Percentiles rank a stretch among this genome's conserved stretches.
These are phyloP conservation scores for Podaxis sp. DNA, from an alignment of 768 basidiomycete genomes.

Conservation along the genomic window DNA sequence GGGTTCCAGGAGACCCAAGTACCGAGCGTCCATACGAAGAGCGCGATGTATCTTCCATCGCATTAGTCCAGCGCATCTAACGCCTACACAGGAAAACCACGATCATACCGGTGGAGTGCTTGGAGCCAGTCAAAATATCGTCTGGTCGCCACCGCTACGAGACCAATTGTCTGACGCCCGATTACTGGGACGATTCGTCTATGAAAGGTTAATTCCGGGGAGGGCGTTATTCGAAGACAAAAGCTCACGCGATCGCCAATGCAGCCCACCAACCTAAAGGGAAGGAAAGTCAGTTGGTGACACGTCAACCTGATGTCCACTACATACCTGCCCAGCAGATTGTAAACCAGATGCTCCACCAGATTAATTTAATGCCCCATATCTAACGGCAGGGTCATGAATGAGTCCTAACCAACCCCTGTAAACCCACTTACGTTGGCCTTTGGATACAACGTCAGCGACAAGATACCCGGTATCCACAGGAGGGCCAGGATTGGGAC, in stretches of 20 bases:
- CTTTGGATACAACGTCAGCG: constrained; percentile 46
- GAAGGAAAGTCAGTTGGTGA: constrained; percentile 6
- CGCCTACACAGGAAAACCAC: neutral
- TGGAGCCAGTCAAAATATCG: constrained; percentile 81
- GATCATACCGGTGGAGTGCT: constrained; percentile 57
- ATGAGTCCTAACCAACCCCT: neutral
- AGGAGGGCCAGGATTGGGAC: constrained; percentile 65
- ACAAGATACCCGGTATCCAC: constrained; percentile 78
- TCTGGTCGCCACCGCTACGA: constrained; percentile 67
- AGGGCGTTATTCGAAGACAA: constrained; percentile 17
- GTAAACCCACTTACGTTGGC: constrained; percentile 42
- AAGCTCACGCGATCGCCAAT: constrained; percentile 60
- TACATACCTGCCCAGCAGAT: constrained; percentile 72
- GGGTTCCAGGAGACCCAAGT: constrained; percentile 77
- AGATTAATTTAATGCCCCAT: constrained; percentile 61
- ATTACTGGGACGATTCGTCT: constrained; percentile 52
- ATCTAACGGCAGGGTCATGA: constrained; percentile 33
- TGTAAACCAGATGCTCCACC: constrained; percentile 86
- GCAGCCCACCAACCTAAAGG: constrained; percentile 76
- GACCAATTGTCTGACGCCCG: constrained; percentile 64
- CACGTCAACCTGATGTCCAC: neutral
- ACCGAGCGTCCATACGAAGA: constrained; percentile 64
- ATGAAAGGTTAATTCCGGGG: constrained; percentile 12
- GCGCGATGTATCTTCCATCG: constrained; percentile 52
- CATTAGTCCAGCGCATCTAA: neutral